Evolutionary conservation across 2,329 filamentous ascomycete genomes (phyloP), one percentile per base, ranked within the genome.

Genomic region (Lecanosticta acicola): DNA sequence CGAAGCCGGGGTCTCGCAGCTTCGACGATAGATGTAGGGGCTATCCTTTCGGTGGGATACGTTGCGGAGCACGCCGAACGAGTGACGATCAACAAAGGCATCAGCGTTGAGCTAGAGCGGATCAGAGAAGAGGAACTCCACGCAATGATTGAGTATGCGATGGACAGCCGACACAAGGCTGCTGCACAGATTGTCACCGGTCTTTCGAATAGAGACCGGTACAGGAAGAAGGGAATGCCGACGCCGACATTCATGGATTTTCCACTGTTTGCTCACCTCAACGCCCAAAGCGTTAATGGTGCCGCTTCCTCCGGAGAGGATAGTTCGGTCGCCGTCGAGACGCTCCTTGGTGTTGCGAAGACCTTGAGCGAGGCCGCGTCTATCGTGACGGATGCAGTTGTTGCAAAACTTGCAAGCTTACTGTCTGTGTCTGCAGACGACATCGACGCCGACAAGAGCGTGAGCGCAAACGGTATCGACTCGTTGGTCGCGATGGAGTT

Each of bases 31-130:
- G 59, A 66, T 36, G 46, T 68, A 1, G 63, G 63, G 7, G 48
- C 54, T 5, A 53, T 68, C 11, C 47, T 56, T 4, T 59, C 59
- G 17, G 58, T 66, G 14, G 66, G 66, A 17, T 52, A 48, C 39
- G 43, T 54, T 13, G 50, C 47, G 1, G 50, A 53, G 9, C 29
- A 49, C 21, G 46, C 43, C 11, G 39, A 53, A 18, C 33, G 33
- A 35, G 33, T 35, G 11, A n/a, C 33, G 7, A 7, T 35, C 33
- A 35, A 35, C 16, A 35, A 35, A 17, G 33, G 33, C 7, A 35
- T 35, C 33, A 35, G 33, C 33, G 33, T 35, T 5, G 33, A 35
- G 33, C 33, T 35, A 8, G 33, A 35, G 16, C 33, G 16, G 33
- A 35, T 35, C 7, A n/a, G 33, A n/a, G 33, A 35, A 35, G 33